Percentiles rank a stretch among this genome's conserved stretches.
These are phyloP conservation scores for Dactylorhiza incarnata DNA, from an alignment of 106 monocot genomes.

Conservation along the genomic window DNA sequence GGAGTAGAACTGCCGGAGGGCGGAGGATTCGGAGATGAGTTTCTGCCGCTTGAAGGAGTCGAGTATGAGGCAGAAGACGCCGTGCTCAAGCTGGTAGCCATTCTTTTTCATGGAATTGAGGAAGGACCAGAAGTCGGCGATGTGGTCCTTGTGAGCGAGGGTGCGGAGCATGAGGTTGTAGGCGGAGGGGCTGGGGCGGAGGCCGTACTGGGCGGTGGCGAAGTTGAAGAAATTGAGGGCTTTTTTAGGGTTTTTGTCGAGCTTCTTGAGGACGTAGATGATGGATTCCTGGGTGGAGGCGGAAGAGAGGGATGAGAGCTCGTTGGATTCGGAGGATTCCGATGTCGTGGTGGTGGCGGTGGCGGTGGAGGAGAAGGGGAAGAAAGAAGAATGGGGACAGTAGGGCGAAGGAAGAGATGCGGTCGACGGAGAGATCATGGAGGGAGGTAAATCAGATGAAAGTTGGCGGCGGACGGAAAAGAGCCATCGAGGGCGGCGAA, in stretches of 20 bases:
- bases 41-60: conserved; percentile 46
- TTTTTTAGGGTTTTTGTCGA: conserved; percentile 39
- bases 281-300: conserved; percentile 48
- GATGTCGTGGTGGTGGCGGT: conserved; percentile 2
- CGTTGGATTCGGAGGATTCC: background rate
- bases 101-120: conserved; percentile 40
- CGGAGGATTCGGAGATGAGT: conserved; percentile 27
- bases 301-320: background rate
- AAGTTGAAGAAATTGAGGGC: conserved; percentile 60
- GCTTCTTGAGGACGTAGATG: conserved; percentile 67
- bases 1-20: conserved; percentile 35
- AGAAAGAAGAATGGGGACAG: background rate
- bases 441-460: background rate
- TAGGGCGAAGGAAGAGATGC: background rate
- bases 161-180: conserved; percentile 71
- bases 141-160: conserved; percentile 33
- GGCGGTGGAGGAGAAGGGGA: background rate
- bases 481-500: background rate
- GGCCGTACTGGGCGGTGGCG: conserved; percentile 11
- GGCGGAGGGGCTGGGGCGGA: conserved; percentile 27
- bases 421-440: background rate
- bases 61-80: conserved; percentile 40
- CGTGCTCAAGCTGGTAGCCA: conserved; percentile 43
- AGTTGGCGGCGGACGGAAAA: background rate
- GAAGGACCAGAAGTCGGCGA: conserved; percentile 57